Evolutionary conservation across 495 filamentous ascomycete species (phyloP).

Genomic region (Mytilinidion resinicola): DNA sequence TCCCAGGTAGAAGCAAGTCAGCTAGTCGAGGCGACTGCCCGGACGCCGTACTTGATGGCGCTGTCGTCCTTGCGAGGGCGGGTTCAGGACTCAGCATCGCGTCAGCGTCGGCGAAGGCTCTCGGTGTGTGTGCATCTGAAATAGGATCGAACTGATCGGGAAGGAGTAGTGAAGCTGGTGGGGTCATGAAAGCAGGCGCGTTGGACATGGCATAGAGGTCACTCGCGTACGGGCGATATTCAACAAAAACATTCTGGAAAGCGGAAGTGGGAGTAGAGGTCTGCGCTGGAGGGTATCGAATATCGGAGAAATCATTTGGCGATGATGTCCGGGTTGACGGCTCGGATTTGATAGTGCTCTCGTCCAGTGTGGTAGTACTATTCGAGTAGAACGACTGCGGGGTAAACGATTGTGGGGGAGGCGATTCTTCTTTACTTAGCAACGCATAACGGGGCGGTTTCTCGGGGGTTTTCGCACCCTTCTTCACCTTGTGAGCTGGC

Average conservation of each 20-base stretch:
- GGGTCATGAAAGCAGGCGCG: slow-evolving; percentile 11
- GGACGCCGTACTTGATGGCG: slow-evolving; percentile 34
- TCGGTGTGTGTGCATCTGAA: slow-evolving; percentile 24
- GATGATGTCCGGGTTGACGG: slow-evolving; percentile 5
- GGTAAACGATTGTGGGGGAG: neutral
- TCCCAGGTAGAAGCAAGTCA: slow-evolving; percentile 42
- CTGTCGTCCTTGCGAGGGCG: slow-evolving; percentile 27
- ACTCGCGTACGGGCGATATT: slow-evolving; percentile 2
- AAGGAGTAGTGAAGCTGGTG: slow-evolving; percentile 7
- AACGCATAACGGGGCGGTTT: neutral
- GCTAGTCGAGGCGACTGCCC: slow-evolving; percentile 41
- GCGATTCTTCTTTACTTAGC: slow-evolving; percentile 1
- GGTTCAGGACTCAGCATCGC: slow-evolving; percentile 16
- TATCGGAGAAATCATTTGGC: slow-evolving; percentile 4
- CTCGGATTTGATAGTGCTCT: slow-evolving; percentile 7
- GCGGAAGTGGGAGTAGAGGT: no score
- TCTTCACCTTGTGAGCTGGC: slow-evolving; percentile 47
- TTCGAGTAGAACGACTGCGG: no score
- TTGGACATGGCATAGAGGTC: slow-evolving; percentile 13
- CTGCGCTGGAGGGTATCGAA: slow-evolving; percentile 4
- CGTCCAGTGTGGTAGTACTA: neutral
- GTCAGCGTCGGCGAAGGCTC: slow-evolving; percentile 35
- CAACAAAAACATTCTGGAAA: no score
- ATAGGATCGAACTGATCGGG: slow-evolving; percentile 14
- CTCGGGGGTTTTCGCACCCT: slow-evolving; percentile 36